Conservation (phyloP, 768 basidiomycete species). For the Pleurotus tuber-regium region DNA sequence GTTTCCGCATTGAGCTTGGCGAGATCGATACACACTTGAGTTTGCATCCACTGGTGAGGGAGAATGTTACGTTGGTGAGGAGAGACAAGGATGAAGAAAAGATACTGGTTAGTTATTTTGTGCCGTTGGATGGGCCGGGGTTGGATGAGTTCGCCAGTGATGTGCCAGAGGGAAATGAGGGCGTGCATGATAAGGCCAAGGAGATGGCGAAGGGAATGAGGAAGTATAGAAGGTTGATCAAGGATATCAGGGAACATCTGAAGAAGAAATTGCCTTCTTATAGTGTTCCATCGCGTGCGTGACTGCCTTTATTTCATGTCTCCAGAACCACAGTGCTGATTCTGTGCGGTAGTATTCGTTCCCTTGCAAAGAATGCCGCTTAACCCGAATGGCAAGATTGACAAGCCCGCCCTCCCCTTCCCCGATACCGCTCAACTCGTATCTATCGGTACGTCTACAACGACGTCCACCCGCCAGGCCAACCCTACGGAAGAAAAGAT, state of each 20-base stretch:
- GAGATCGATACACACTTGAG: slow-evolving; percentile 97
- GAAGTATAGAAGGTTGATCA: slow-evolving; percentile 85
- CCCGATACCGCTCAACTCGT: slow-evolving; percentile 86
- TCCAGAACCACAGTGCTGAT: too few species aligned
- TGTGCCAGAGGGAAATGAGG: slow-evolving; percentile 51
- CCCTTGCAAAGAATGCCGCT: slow-evolving; percentile 94
- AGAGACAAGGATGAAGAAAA: slow-evolving; percentile 99
- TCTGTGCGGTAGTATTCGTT: slow-evolving; percentile 71
- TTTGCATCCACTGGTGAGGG: slow-evolving; percentile 90
- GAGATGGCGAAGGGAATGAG: slow-evolving; percentile 74
- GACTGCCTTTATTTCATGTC: too few species aligned
- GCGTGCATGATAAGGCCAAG: slow-evolving; percentile 23
- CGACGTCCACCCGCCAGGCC: slow-evolving; percentile 36
- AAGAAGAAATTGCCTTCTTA: slow-evolving; percentile 97
- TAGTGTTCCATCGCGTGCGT: slow-evolving; percentile 85
- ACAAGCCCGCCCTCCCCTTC: slow-evolving; percentile 97
- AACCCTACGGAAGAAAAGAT: slow-evolving; percentile 78
- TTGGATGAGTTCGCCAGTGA: slow-evolving; percentile 75
- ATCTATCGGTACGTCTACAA: slow-evolving; percentile 29
- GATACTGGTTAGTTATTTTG: slow-evolving; percentile 96
- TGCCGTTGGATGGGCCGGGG: slow-evolving; percentile 71
- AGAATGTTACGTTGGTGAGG: slow-evolving; percentile 95
- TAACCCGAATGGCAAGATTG: slow-evolving; percentile 98
- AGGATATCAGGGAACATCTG: slow-evolving; percentile 90
- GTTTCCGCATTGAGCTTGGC: slow-evolving; percentile 97